Conservation (phyloP, 2,329 filamentous ascomycete genomes). For the Colletotrichum truncatum region DNA sequence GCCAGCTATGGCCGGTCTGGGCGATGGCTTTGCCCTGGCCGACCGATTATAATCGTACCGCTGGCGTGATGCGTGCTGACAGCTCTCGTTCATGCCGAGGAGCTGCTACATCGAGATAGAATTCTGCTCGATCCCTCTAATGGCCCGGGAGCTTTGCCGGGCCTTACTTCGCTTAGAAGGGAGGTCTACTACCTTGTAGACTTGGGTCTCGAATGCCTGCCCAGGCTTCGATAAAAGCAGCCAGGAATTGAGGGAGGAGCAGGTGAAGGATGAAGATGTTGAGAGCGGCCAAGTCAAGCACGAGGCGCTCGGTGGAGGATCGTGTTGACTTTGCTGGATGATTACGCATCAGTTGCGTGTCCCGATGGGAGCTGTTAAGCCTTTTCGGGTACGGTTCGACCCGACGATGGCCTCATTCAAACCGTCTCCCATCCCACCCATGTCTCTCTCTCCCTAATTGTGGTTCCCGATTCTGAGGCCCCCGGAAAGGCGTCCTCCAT, state of each 20-base stretch:
- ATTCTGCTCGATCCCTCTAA: not conserved
- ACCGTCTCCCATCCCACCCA: not conserved
- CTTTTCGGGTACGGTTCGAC: not conserved
- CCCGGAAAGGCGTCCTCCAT: not conserved
- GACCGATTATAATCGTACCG: too few relatives aligned
- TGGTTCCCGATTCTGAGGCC: not conserved
- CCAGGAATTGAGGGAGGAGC: not conserved
- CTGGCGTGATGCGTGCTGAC: not conserved
- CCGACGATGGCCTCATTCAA: conserved; percentile 20
- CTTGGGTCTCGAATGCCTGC: not conserved
- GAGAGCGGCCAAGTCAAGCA: not conserved
- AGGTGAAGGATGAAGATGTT: not conserved
- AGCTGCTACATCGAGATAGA: conserved; percentile 17
- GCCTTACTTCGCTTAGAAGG: not conserved
- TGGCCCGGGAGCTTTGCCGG: not conserved
- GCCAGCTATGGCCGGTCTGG: too few relatives aligned
- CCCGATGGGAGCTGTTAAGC: not conserved
- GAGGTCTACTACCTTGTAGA: too few relatives aligned
- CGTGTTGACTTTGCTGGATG: not conserved
- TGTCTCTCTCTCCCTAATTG: not conserved
- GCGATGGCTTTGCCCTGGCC: too few relatives aligned
- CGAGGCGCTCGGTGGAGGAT: not conserved
- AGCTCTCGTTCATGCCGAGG: conserved; percentile 1
- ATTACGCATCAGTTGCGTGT: not conserved
- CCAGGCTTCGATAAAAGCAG: not conserved